A percentile compares a stretch with the other conserved stretches of the same genome.
Conservation (phyloP, 2,329 filamentous ascomycete genomes). For the Colletotrichum zoysiae region DNA sequence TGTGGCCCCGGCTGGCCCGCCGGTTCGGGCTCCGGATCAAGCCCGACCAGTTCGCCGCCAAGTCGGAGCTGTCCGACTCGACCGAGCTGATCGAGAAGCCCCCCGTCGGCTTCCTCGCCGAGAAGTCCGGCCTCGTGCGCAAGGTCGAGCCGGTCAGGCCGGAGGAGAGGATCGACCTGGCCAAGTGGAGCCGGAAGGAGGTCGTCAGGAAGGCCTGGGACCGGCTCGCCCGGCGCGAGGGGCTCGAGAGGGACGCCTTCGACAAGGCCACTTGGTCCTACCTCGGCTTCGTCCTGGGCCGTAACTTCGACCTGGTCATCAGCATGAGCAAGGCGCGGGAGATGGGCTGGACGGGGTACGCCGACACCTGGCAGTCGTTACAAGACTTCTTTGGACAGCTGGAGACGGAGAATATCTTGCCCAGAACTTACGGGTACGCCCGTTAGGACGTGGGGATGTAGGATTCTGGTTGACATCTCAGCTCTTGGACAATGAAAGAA, state of each 20-base stretch:
- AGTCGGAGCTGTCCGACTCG: conserved; percentile 38
- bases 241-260: conserved; percentile 53
- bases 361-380: conserved; percentile 50
- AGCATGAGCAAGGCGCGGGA: conserved; percentile 60
- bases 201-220: conserved; percentile 57
- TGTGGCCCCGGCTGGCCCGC: conserved; percentile 54
- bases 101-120: conserved; percentile 48
- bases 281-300: conserved; percentile 56
- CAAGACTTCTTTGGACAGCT: conserved; percentile 45
- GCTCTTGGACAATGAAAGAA: not conserved
- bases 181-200: conserved; percentile 54
- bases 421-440: not conserved
- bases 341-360: conserved; percentile 55
- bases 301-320: conserved; percentile 55
- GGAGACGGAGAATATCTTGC: conserved; percentile 46
- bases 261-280: conserved; percentile 59
- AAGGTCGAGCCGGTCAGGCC: conserved; percentile 47
- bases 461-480: not conserved
- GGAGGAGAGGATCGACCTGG: conserved; percentile 56
- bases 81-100: conserved; percentile 46
- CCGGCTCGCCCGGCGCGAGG: conserved; percentile 52
- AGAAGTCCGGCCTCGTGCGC: conserved; percentile 46
- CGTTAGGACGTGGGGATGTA: not conserved
- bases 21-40: conserved; percentile 53
- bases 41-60: conserved; percentile 47